Conservation (phyloP, 2,329 filamentous ascomycete genomes). For the Venturiaceae sp. region DNA sequence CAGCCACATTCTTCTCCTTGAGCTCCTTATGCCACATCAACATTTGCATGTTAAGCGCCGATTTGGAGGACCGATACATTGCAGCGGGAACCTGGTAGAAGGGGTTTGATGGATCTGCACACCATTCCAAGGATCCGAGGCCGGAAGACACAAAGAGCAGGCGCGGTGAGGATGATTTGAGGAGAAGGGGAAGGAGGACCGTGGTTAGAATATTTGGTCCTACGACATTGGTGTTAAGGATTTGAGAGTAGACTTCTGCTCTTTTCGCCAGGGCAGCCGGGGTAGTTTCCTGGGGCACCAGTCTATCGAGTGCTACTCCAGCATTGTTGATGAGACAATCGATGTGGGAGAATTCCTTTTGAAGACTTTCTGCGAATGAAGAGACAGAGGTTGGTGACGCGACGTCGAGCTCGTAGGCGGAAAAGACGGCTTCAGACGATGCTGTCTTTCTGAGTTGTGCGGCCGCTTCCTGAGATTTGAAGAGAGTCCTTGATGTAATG, state of each 20-base stretch:
- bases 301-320: conserved; percentile 6
- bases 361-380: neutral
- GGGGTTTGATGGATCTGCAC: neutral
- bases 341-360: neutral
- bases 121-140: conserved; percentile 13
- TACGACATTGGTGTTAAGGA: conserved; percentile 19
- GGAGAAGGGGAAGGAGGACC: conserved; percentile 16
- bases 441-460: neutral
- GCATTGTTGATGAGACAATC: conserved; percentile 4
- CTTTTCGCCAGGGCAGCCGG: neutral
- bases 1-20: neutral
- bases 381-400: neutral
- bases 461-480: neutral
- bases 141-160: conserved; percentile 19
- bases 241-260: neutral
- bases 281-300: conserved; percentile 4
- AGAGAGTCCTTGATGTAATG: neutral
- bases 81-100: neutral
- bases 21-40: conserved; percentile 1
- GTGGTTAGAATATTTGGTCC: conserved; percentile 19
- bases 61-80: conserved; percentile 1
- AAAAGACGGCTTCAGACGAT: neutral
- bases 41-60: conserved; percentile 7
- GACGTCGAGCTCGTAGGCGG: conserved; percentile 1
- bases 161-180: conserved; percentile 14